These are phyloP conservation scores for Lepraria neglecta DNA, from an alignment of 495 filamentous ascomycete species.

Conservation along the genomic window DNA sequence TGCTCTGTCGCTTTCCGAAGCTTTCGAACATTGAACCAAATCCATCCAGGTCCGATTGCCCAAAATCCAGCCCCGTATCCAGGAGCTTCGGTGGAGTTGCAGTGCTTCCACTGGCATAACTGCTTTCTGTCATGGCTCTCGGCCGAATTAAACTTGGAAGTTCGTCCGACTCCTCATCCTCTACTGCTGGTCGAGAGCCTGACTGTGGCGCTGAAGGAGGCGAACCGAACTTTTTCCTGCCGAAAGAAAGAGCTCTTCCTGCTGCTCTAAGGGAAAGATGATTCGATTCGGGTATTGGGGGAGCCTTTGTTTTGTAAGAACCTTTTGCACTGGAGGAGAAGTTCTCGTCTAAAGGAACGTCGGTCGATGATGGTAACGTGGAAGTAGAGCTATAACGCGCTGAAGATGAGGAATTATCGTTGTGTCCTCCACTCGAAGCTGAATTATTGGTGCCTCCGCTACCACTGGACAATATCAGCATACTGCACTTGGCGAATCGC, in stretches of 20 bases:
- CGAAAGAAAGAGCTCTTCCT: conserved; percentile 71
- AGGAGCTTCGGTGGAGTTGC: conserved; percentile 63
- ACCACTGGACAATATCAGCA: conserved; percentile 38
- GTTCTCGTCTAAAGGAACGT: conserved; percentile 52
- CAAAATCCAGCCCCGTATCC: conserved; percentile 50
- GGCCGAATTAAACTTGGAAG: conserved; percentile 38
- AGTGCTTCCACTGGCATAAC: conserved; percentile 49
- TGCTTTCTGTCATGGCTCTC: conserved; percentile 51
- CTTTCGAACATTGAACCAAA: conserved; percentile 65
- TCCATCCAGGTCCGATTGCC: conserved; percentile 48
- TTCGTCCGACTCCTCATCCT: conserved; percentile 28
- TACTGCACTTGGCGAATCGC: conserved; percentile 31
- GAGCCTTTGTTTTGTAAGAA: conserved; percentile 50
- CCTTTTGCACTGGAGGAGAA: conserved; percentile 45
- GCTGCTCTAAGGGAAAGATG: conserved; percentile 56
- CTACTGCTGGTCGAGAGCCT: conserved; percentile 32
- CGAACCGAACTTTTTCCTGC: conserved; percentile 43
- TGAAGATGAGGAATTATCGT: conserved; percentile 58
- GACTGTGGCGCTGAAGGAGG: conserved; percentile 39
- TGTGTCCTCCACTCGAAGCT: conserved; percentile 45
- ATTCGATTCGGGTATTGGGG: conserved; percentile 48
- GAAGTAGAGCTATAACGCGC: conserved; percentile 64
- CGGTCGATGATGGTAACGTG: conserved; percentile 66
- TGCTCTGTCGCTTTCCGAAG: conserved; percentile 51
- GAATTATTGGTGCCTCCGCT: conserved; percentile 64